phyloP scores from a whole-genome alignment of 257 asterid genomes.

The Anisodus tanguticus region DNA sequence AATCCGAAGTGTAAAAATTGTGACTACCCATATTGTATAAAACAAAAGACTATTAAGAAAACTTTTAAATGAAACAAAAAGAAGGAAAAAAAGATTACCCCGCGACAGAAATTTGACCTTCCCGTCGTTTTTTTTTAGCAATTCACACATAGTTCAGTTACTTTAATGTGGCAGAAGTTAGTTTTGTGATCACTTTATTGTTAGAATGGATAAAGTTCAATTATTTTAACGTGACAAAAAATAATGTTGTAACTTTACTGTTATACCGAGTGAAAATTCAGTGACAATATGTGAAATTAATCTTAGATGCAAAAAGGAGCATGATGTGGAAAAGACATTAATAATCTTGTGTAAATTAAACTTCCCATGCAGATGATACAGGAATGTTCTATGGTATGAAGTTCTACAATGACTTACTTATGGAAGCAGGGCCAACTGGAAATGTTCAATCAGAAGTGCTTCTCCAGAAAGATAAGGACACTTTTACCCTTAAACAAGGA shows the following conservation, averaged over 20 bases:
- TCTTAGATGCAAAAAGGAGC: neutral
- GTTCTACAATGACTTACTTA: conserved; percentile 74
- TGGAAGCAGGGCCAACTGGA: conserved; percentile 79
- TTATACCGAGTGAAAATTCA: neutral
- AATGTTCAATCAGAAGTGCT: conserved; percentile 83
- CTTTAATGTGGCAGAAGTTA: too few relatives aligned
- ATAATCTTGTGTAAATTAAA: neutral
- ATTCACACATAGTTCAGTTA: too few relatives aligned
- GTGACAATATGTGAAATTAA: neutral
- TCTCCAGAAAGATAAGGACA: conserved; percentile 66
- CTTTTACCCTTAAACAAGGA: conserved; percentile 64
- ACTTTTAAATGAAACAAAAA: too few relatives aligned
- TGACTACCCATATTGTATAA: too few relatives aligned
- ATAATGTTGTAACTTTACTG: neutral
- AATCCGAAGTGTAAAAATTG: too few relatives aligned
- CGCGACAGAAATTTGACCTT: too few relatives aligned
- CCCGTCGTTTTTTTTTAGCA: too few relatives aligned
- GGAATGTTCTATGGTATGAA: conserved; percentile 88
- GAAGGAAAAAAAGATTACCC: too few relatives aligned
- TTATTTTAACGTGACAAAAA: neutral
- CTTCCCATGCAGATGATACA: conserved; percentile 63
- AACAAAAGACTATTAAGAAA: too few relatives aligned
- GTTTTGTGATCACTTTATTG: too few relatives aligned
- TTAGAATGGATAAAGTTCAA: neutral
- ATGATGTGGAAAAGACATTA: neutral